Base-by-base conservation (phyloP, 2,329 filamentous ascomycete genomes). In the Penicillium sp. region DNA sequence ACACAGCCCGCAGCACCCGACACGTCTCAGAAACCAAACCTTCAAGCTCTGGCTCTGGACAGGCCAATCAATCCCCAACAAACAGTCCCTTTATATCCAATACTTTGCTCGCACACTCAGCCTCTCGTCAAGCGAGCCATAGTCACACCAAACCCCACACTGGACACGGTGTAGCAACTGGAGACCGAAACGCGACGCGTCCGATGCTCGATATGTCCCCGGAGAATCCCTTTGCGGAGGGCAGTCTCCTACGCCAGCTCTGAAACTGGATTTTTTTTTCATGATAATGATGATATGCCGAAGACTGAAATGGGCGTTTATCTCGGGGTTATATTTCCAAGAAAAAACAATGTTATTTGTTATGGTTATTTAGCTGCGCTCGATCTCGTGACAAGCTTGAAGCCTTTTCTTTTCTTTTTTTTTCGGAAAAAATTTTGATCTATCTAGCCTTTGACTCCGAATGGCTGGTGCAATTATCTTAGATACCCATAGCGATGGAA, bases 201-300 rank as follows among this genome's bases (percentile, higher is more conserved):
- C 77, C 78, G 9, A 67, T 80, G 66, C 60, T 80, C 11, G 76
- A 80, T 57, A 56, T 80, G 49, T 68, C 68, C 4, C 67, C 70
- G 0, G 66, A 69, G 11, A 79, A 72, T 26, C 71, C 74, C 5
- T 80, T 79, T 58, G 71, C 68, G 3, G 74, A 78, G 55, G 78
- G 78, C 3, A 80, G 77, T 63, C 55, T 80, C 42, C 62, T 79
- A 13, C 67, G 71, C n/a, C 66, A 69, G 36, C 48, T 70, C 18
- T 70, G 50, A 52, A 19, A 2, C 13, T 29, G 9, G 8, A 43
- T n/a, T 9, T 33, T 7, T 11, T 11, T 13, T 24, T 43, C 16
- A 48, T n/a, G 44, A 48, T 47, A 40, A 39, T 26, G 42, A 45
- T 45, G n/a, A 21, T 8, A 31, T 45, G 42, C 11, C 28, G 19